Conservation (phyloP, 345 rosid species). For the Euphorbia peplus region DNA sequence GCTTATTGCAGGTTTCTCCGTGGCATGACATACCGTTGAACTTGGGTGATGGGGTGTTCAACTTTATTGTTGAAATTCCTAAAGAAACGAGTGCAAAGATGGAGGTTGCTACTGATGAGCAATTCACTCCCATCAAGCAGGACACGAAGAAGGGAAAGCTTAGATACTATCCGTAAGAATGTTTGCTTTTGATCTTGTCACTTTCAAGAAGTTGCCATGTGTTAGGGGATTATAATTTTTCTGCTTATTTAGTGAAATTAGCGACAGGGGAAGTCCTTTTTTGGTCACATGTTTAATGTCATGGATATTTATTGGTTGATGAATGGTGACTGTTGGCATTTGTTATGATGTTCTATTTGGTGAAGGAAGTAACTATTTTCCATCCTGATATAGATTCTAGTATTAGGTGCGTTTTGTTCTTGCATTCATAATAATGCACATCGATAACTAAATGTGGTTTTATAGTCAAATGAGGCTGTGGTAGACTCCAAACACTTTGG, state of each 20-base stretch:
- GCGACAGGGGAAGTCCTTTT: not conserved
- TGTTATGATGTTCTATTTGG: not conserved
- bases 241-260: slow-evolving; percentile 1
- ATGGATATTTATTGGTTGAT: not conserved
- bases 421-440: not conserved
- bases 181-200: not conserved
- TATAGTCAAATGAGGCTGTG: not conserved
- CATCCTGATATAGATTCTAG: not conserved
- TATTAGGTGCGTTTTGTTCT: not conserved
- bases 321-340: not conserved
- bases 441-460: not conserved
- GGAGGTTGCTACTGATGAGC: slow-evolving; percentile 97
- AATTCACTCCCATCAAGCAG: slow-evolving; percentile 88
- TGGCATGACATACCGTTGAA: slow-evolving; percentile 93
- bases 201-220: not conserved
- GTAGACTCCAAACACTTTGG: not conserved
- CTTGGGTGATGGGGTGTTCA: slow-evolving; percentile 75
- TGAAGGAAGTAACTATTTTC: not conserved
- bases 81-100: slow-evolving; percentile 92
- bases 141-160: slow-evolving; percentile 76
- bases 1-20: slow-evolving; percentile 65
- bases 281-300: not conserved
- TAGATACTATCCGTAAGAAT: slow-evolving; percentile 66
- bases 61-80: slow-evolving; percentile 86
- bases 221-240: not conserved